These are phyloP conservation scores for Heliamphora ciliata DNA, from an alignment of 179 eudicot genomes.

Conservation along the genomic window DNA sequence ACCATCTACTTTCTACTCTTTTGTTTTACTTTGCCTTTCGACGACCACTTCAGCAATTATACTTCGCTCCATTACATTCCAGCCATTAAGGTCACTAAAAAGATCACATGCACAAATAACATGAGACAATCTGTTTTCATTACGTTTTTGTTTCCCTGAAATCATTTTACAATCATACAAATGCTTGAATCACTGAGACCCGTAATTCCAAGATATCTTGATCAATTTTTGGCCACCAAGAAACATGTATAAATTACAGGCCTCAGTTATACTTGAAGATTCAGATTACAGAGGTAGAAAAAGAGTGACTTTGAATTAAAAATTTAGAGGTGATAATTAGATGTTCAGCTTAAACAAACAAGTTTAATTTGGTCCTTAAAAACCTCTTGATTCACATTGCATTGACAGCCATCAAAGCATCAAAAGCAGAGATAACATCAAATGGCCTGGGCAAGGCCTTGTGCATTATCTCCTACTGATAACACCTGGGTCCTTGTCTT, in stretches of 20 bases:
- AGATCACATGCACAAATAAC: neutral
- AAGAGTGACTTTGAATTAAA: too few relatives aligned
- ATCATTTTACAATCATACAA: too few relatives aligned
- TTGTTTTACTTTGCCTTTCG: too few relatives aligned
- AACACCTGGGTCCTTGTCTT: neutral
- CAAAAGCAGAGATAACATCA: neutral
- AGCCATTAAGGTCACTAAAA: neutral
- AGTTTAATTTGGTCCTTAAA: neutral
- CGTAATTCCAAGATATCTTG: too few relatives aligned
- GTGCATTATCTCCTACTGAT: neutral
- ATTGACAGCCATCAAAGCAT: neutral
- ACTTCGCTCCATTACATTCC: neutral
- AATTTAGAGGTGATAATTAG: neutral
- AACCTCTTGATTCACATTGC: neutral
- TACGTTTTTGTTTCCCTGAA: too few relatives aligned
- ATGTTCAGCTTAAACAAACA: neutral
- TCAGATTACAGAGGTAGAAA: neutral
- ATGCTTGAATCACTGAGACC: too few relatives aligned
- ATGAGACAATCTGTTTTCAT: too few relatives aligned
- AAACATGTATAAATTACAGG: neutral
- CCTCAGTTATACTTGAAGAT: neutral
- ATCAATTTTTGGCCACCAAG: too few relatives aligned
- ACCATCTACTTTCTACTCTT: neutral
- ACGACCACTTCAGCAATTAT: neutral
- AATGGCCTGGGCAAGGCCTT: too few relatives aligned